Evolutionary conservation across 257 asterid genomes (phyloP).

Genomic region (Linderniella brevidens): DNA sequence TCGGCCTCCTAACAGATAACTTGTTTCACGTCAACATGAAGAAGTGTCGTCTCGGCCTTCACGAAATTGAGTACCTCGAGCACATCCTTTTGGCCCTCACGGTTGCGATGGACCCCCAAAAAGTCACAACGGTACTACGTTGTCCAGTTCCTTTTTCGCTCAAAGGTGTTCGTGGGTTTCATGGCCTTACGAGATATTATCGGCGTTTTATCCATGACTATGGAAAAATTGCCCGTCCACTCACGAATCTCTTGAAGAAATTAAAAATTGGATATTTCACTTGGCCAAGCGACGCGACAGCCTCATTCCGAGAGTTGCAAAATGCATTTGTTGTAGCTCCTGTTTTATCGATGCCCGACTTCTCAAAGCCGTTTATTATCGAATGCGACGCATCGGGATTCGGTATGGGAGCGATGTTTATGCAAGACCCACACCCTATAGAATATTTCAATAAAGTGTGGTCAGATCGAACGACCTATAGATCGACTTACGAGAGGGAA

Average conservation of each 20-base stretch:
- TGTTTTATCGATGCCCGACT: neutral
- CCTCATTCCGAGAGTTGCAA: neutral
- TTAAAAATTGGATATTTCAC: neutral
- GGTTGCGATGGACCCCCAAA: neutral
- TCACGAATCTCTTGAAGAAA: neutral
- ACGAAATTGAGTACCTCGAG: neutral
- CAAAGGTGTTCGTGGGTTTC: neutral
- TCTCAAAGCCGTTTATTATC: neutral
- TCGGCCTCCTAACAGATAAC: too few species aligned
- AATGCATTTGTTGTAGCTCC: neutral
- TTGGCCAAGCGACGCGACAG: neutral
- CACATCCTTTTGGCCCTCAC: neutral
- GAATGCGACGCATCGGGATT: neutral
- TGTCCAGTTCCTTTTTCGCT: neutral
- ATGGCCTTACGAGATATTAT: neutral
- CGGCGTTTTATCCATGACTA: neutral
- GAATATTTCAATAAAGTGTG: neutral
- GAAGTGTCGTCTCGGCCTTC: too few species aligned
- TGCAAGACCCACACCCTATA: neutral
- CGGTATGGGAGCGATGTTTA: neutral
- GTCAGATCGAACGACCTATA: neutral
- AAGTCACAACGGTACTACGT: neutral
- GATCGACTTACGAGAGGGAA: neutral
- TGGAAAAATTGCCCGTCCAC: neutral
- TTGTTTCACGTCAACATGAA: too few species aligned